Conservation (phyloP, 306 rosid species). For the Cyamopsis tetragonoloba region DNA sequence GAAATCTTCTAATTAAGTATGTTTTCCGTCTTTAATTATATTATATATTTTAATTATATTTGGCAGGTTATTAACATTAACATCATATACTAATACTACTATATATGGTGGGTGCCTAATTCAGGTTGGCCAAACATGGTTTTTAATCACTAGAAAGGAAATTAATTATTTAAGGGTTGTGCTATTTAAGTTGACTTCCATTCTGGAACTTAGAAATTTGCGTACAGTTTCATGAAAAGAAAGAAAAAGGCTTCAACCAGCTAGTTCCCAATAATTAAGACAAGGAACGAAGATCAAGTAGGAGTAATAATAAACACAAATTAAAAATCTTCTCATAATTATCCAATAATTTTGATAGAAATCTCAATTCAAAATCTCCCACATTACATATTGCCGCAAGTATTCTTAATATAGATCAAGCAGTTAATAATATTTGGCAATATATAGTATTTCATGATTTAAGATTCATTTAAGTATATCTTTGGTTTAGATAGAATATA, state of each 20-base stretch:
- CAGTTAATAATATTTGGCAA: no score
- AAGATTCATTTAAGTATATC: no score
- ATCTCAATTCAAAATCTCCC: no score
- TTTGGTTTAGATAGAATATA: no score
- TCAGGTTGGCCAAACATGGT: constrained; percentile 5
- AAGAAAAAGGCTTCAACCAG: neutral
- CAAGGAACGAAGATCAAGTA: constrained; percentile 17
- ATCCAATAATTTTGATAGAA: no score
- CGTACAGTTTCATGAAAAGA: neutral
- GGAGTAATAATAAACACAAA: no score
- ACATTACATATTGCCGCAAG: no score
- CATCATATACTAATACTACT: no score
- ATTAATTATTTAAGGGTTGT: neutral
- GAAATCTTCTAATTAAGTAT: neutral
- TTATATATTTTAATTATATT: no score
- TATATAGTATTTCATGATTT: no score
- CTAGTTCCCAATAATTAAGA: neutral
- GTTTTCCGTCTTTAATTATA: neutral
- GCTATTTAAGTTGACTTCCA: neutral
- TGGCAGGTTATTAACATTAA: constrained; percentile 29
- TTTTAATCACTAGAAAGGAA: neutral
- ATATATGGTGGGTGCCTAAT: constrained; percentile 29
- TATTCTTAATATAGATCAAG: no score
- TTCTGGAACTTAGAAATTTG: constrained; percentile 6
- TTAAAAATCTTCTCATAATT: no score